Evolutionary conservation across 148 eudicot genomes (phyloP).

Genomic region (Heliamphora exappendiculata): DNA sequence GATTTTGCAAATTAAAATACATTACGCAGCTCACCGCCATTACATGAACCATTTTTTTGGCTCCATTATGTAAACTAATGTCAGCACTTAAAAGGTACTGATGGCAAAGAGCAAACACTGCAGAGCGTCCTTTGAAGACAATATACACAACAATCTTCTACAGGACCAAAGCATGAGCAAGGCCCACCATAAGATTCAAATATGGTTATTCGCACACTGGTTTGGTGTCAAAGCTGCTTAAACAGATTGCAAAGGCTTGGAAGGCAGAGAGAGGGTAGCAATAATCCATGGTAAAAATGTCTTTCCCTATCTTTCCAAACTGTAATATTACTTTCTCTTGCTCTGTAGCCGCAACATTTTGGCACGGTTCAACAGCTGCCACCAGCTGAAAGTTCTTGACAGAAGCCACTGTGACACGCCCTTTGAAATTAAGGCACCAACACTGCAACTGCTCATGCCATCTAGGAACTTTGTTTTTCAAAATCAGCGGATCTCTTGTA

Average conservation of each 20-base stretch:
- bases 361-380: conserved; percentile 26
- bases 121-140: conserved; percentile 8
- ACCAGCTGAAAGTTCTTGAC: conserved; percentile 57
- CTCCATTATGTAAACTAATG: background rate
- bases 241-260: conserved; percentile 49
- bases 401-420: conserved; percentile 59
- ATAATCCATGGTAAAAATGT: conserved; percentile 54
- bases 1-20: conserved; percentile 3
- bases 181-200: background rate
- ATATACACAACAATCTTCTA: conserved; percentile 10
- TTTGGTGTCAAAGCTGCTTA: conserved; percentile 54
- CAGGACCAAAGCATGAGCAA: background rate
- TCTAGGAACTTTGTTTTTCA: conserved; percentile 46
- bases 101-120: background rate
- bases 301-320: conserved; percentile 57
- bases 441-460: conserved; percentile 58
- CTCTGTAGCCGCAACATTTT: conserved; percentile 24
- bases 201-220: conserved; percentile 45
- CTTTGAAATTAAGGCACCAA: conserved; percentile 56
- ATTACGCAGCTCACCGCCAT: background rate
- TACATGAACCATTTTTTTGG: too few relatives aligned
- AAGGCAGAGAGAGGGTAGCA: conserved; percentile 47
- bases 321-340: conserved; percentile 46
- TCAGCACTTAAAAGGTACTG: background rate
- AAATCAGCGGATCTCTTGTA: conserved; percentile 20